Percentiles rank a stretch among this genome's conserved stretches.
These are phyloP conservation scores for Selaginella tamariscina DNA, from an alignment of 75 land plant genomes.

Conservation along the genomic window DNA sequence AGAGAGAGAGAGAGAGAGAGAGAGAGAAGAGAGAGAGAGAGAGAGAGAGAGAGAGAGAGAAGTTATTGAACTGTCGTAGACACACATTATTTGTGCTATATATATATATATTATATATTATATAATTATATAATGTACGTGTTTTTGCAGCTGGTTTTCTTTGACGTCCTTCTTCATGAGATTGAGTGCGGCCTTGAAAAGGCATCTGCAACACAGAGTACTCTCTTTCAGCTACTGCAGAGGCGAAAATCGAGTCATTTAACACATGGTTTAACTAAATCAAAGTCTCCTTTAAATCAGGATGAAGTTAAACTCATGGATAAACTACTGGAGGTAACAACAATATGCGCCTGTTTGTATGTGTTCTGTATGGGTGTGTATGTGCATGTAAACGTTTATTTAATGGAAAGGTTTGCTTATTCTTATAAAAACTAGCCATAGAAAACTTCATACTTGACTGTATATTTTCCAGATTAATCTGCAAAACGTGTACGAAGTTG, in stretches of 20 bases:
- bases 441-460: slow-evolving; percentile 5
- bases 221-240: slow-evolving; percentile 35
- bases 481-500: no score
- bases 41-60: no score
- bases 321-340: slow-evolving; percentile 52
- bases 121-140: neutral
- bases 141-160: slow-evolving; percentile 33
- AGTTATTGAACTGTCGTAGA: no score
- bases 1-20: no score
- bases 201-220: slow-evolving; percentile 18
- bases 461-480: no score
- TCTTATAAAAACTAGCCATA: neutral
- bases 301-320: slow-evolving; percentile 39
- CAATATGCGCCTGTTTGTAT: no score
- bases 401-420: neutral
- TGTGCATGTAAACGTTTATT: neutral
- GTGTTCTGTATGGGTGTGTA: slow-evolving; percentile 6
- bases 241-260: slow-evolving; percentile 24
- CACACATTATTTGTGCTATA: no score
- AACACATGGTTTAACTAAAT: neutral
- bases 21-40: no score
- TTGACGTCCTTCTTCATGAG: slow-evolving; percentile 41
- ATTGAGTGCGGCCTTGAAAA: slow-evolving; percentile 20
- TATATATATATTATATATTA: no score
- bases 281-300: slow-evolving; percentile 19